Evolutionary conservation across 805 yeast species (phyloP), one percentile per base, ranked within the genome.

Genomic region (Candida succiphila): DNA sequence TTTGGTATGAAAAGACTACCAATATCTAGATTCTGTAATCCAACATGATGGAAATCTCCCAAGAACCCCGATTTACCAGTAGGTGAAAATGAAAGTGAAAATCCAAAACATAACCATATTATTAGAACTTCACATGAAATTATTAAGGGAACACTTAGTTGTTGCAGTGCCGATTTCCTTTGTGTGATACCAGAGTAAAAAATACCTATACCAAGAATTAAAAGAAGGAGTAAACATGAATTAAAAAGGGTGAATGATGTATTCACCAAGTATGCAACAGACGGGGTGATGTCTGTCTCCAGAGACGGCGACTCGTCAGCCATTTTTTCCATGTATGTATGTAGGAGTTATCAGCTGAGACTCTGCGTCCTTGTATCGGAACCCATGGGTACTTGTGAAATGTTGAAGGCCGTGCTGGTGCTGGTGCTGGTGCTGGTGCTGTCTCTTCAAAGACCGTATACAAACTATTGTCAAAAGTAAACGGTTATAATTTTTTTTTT

Each of bases 21-120:
- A n/a, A n/a, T n/a, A n/a, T n/a, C n/a, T 13, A 83, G 72, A 47
- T 77, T 65, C 47, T 78, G 67, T 44, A 84, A 69, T 4, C 94
- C 96, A 51, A 86, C 80, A 28, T 73, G 62, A 42, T 73, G 70
- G 48, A 87, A 62, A 52, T 86, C 77, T 3, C 96, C 96, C 41
- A 87, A 81, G 51, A 72, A 87, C 5, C 33, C 31, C 1, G 48
- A 42, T 17, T 75, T 72, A 49, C 84, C 83, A 22, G 77, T 63
- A 2, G 88, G 78, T 1, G 87, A 74, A 45, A 85, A 85, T 10
- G 95, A 85, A 32, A 87, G 60, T 0, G 95, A 77, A 52, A 81
- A 85, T 13, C 94, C 95, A 88, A 95, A 85, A 51, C 87, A 82
- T 53, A 83, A 82, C 95, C 95, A 87, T 46, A 84, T 86, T 43